Base-by-base conservation (phyloP, 2,329 filamentous ascomycete genomes). In the Xylaria sp. region DNA sequence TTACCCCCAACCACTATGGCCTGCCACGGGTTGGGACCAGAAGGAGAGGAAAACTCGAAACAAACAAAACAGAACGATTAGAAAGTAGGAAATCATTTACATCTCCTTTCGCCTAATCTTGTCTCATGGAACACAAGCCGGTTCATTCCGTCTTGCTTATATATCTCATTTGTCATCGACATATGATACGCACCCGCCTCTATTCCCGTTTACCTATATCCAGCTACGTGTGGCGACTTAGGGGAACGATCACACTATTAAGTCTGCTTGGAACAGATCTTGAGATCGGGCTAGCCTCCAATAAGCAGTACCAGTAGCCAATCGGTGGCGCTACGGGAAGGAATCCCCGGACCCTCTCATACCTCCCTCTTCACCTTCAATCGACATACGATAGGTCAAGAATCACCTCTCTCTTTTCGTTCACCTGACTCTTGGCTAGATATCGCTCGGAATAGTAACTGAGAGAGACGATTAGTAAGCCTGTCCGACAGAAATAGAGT, bases 371-470 rank as follows among this genome's bases (percentile, higher is more conserved):
- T 48, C 23, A 49, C 46, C 57, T 39, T 46, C 48, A 73, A 36
- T 71, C 58, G 18, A 56, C 64, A 49, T 73, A 75, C 5, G 76
- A 76, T 18, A 77, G 64, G 41, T 77, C 75, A 18, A 77, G 52
- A 10, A 77, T 25, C 9, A 76, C 67, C 13, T 76, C 75, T 57
- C 67, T 62, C 18, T 72, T 74, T 43, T 76, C 73, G 31, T 72
- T 75, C 7, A 76, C 64, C 55, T 78, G 76, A 2, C 51, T 69
- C 7, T 54, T 63, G 41, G 74, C 75, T 58, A 78, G 74, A 57
- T 78, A 78, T 25, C 76, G 71, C 48, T 75, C 72, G 33, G 74
- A 78, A 36, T 71, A 67, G 66, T 76, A 77, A 48, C 76, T 78
- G 56, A n/a, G 25, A n/a, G 8, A 9, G 23, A 70, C 49, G 69